Evolutionary conservation across 345 rosid genomes (phyloP), one percentile per base, ranked within the genome.

Genomic region (Brassica juncea): DNA sequence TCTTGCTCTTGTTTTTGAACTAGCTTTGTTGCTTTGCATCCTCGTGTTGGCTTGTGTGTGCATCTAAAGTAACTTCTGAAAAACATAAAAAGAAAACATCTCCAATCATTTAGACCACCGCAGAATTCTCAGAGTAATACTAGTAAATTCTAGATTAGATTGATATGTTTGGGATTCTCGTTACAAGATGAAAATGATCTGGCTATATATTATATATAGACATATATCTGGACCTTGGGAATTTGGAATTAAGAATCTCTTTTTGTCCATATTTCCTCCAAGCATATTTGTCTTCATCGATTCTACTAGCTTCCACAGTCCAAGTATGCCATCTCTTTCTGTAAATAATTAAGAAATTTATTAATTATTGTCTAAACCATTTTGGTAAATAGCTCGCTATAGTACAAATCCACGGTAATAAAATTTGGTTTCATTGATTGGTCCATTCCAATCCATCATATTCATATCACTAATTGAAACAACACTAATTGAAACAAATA

Each of bases 191-290:
- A 44, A 30, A 25, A 44, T 68, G 14, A n/a, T 16, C 4, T 52
- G 73, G 44, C 8, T 39, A 70, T 70, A 23, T 69, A 37, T 55
- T 49, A 37, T 52, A 32, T 34, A 6, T 35, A 62, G 23, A 63
- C 5, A 76, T 35, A 65, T 55, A 74, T 39, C 19, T 49, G 34
- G 39, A 90, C 98, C 98, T 92, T 65, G 97, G 97, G 69, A 83
- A 64, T 32, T 75, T 87, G 60, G 90, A 42, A 66, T 92, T 84
- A 69, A 91, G 91, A 64, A 94, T 94, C 65, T 65, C 84, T 60
- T 94, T 94, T 72, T 94, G 98, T 5, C 98, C 98, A 77, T 94
- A 94, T 70, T 94, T 94, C 71, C 98, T 92, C 98, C 98, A 94
- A 15, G 89, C 84, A 68, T 86, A 83, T 61, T 70, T 81, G 58